Conservation (phyloP, 2,329 filamentous ascomycete genomes). For the Colletotrichum truncatum region DNA sequence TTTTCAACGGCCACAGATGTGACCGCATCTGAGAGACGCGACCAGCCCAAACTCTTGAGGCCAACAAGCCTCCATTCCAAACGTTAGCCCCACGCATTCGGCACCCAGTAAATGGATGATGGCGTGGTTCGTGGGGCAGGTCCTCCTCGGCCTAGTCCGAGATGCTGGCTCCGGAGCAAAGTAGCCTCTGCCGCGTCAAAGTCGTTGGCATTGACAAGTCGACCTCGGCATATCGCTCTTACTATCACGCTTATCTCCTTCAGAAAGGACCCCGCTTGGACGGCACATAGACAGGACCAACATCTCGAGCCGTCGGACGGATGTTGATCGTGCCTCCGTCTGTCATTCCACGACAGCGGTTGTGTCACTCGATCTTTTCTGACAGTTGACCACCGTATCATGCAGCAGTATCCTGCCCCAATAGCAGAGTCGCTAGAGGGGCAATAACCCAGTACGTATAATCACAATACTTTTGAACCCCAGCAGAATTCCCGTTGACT, state of each 20-base stretch:
- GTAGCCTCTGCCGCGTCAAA: conserved; percentile 49
- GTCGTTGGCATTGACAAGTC: conserved; percentile 15
- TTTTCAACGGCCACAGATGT: conserved; percentile 40
- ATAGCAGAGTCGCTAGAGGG: background rate
- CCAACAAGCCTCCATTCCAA: conserved; percentile 23
- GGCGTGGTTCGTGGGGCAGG: conserved; percentile 38
- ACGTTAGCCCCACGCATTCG: conserved; percentile 33
- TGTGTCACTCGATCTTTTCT: conserved; percentile 28
- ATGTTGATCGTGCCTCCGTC: conserved; percentile 4
- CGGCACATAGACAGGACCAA: conserved; percentile 34
- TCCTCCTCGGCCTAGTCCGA: conserved; percentile 64
- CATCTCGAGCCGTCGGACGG: background rate
- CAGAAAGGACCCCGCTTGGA: conserved; percentile 57
- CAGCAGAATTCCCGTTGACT: background rate
- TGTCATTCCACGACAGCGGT: conserved; percentile 29
- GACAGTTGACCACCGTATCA: conserved; percentile 16
- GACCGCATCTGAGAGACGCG: conserved; percentile 52
- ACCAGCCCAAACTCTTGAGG: conserved; percentile 55
- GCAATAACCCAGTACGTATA: background rate
- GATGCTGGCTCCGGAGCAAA: conserved; percentile 67
- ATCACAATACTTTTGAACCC: background rate
- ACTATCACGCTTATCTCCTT: conserved; percentile 69
- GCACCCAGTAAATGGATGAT: conserved; percentile 36
- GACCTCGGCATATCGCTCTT: conserved; percentile 50
- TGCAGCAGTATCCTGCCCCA: background rate